Conservation (phyloP, 2,329 filamentous ascomycete species). For the Verticillium nonalfalfae region DNA sequence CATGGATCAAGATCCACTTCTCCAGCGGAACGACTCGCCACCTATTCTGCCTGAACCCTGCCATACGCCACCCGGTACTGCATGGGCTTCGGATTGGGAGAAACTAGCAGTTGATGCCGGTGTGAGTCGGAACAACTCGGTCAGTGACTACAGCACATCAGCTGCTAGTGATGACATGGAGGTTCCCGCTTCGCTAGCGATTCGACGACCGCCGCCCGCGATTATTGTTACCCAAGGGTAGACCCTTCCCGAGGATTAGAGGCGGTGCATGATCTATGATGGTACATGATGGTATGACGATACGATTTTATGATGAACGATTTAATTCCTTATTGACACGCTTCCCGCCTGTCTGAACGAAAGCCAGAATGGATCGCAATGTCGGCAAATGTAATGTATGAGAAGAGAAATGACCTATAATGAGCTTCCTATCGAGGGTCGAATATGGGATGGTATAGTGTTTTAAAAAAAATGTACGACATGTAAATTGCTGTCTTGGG, state of each 20-base stretch:
- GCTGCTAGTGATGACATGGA: constrained; percentile 1
- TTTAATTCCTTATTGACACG: not conserved
- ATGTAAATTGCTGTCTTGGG: too few species aligned
- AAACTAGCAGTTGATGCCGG: constrained; percentile 10
- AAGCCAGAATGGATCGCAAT: not conserved
- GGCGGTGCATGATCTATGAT: not conserved
- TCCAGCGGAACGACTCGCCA: not conserved
- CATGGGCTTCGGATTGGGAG: constrained; percentile 12
- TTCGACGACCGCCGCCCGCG: constrained; percentile 8
- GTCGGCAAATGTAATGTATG: not conserved
- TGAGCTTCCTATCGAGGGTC: too few species aligned
- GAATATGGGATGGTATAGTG: too few species aligned
- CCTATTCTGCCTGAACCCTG: constrained; percentile 8
- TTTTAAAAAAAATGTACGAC: too few species aligned
- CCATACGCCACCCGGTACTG: constrained; percentile 10
- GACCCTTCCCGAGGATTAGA: too few species aligned
- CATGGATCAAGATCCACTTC: not conserved
- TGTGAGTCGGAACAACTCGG: constrained; percentile 7
- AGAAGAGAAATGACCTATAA: not conserved
- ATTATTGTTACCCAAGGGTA: constrained; percentile 7
- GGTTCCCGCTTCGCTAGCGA: not conserved
- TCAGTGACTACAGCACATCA: constrained; percentile 7
- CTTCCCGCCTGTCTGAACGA: not conserved
- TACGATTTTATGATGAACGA: not conserved
- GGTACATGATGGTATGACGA: too few species aligned